Conservation (phyloP, 225 moss, liverwort and hornwort species). For the Sphagnum contortum region DNA sequence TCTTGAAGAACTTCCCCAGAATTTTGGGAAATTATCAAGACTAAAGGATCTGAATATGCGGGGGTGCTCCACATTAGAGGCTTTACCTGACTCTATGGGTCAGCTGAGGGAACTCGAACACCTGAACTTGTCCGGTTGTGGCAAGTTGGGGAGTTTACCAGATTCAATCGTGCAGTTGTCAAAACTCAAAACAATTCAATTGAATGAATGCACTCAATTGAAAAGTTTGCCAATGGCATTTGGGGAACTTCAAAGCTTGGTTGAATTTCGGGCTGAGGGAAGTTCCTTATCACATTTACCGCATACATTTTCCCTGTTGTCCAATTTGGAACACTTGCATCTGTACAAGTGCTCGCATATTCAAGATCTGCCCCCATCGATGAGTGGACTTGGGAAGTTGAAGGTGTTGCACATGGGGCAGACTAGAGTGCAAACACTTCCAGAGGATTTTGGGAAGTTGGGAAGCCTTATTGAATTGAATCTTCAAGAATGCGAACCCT, state of each 20-base stretch:
- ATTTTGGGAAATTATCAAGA: conserved; percentile 3
- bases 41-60: conserved; percentile 14
- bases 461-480: neutral
- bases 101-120: conserved; percentile 5
- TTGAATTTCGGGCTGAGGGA: conserved; percentile 8
- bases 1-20: conserved; percentile 17
- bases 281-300: conserved; percentile 16
- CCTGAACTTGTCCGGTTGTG: conserved; percentile 21
- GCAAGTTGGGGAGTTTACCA: conserved; percentile 9
- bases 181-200: conserved; percentile 15
- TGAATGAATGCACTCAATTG: conserved; percentile 10
- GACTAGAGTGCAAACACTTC: conserved; percentile 1
- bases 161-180: conserved; percentile 7
- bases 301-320: conserved; percentile 16
- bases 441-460: conserved; percentile 4
- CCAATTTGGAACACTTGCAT: neutral
- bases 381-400: neutral
- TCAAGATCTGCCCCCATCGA: neutral
- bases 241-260: conserved; percentile 13
- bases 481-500: neutral
- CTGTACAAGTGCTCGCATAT: neutral
- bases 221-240: conserved; percentile 6
- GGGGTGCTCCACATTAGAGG: conserved; percentile 15
- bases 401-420: neutral
- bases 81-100: conserved; percentile 12